Percentiles rank a stretch among this genome's conserved stretches.
Conservation (phyloP, 768 basidiomycete species). For the Suillus clintonianus region DNA sequence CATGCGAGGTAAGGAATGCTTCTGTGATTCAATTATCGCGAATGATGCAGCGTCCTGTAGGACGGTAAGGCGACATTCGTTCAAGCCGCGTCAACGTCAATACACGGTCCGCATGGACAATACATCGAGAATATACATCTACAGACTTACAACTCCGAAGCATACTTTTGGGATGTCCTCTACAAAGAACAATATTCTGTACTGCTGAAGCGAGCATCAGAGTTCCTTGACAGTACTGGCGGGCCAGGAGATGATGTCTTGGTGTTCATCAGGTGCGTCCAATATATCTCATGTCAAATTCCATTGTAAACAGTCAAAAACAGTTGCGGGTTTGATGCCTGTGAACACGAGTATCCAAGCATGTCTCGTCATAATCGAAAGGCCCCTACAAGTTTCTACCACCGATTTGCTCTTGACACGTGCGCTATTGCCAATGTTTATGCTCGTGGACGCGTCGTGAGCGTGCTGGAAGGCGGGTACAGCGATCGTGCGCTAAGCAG, state of each 20-base stretch:
- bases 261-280: slow-evolving; percentile 81
- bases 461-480: slow-evolving; percentile 95
- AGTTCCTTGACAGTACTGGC: slow-evolving; percentile 71
- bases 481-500: slow-evolving; percentile 86
- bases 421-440: slow-evolving; percentile 62
- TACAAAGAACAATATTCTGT: slow-evolving; percentile 66
- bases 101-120: slow-evolving; percentile 83
- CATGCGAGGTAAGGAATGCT: slow-evolving; percentile 69
- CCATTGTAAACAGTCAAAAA: neutral
- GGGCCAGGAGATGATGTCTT: slow-evolving; percentile 69
- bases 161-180: slow-evolving; percentile 74
- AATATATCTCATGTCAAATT: neutral
- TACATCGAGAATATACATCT: slow-evolving; percentile 88
- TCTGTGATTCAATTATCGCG: neutral
- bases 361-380: slow-evolving; percentile 95
- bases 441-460: slow-evolving; percentile 72
- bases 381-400: slow-evolving; percentile 84
- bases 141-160: slow-evolving; percentile 65
- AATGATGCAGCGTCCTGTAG: slow-evolving; percentile 36
- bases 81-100: slow-evolving; percentile 83
- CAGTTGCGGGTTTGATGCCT: slow-evolving; percentile 95
- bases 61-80: slow-evolving; percentile 79
- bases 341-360: slow-evolving; percentile 83
- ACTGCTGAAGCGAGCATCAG: slow-evolving; percentile 65
- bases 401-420: slow-evolving; percentile 78